Evolutionary conservation across 2,329 filamentous ascomycete genomes (phyloP).

Genomic region (Colletotrichum tanaceti): DNA sequence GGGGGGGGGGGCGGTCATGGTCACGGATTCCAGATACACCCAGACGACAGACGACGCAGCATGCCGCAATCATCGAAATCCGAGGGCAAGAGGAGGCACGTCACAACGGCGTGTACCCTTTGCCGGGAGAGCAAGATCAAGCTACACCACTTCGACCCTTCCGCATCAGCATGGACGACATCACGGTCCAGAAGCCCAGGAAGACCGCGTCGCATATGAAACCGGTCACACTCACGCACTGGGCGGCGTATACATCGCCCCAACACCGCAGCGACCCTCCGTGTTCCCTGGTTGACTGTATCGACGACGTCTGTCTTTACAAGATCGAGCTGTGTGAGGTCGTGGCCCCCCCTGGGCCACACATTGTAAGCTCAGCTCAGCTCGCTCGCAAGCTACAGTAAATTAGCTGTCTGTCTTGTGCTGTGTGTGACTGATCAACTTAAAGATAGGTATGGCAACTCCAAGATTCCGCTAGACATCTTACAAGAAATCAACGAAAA

Average conservation of each 20-base stretch:
- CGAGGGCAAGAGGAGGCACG: constrained; percentile 50
- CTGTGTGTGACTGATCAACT: neutral
- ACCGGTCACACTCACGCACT: neutral
- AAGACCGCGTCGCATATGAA: neutral
- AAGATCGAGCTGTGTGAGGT: constrained; percentile 41
- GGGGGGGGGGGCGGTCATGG: neutral
- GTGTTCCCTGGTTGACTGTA: neutral
- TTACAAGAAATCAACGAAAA: constrained; percentile 43
- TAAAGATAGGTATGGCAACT: constrained; percentile 41
- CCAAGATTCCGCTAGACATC: constrained; percentile 28
- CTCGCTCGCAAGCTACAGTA: too few relatives aligned
- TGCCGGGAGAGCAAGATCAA: constrained; percentile 59
- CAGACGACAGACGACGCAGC: too few relatives aligned
- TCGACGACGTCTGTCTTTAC: neutral
- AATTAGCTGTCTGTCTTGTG: too few relatives aligned
- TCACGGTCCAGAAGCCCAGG: constrained; percentile 43
- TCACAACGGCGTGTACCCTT: constrained; percentile 57
- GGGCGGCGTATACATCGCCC: constrained; percentile 14
- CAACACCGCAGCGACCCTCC: neutral
- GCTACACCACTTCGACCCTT: constrained; percentile 47
- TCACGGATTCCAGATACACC: neutral
- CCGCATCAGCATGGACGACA: constrained; percentile 45
- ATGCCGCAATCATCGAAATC: constrained; percentile 31
- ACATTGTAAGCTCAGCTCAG: constrained; percentile 44
- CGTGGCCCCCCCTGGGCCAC: constrained; percentile 43